Base-by-base conservation (phyloP, 257 asterid genomes). In the Solanum chmielewskii region DNA sequence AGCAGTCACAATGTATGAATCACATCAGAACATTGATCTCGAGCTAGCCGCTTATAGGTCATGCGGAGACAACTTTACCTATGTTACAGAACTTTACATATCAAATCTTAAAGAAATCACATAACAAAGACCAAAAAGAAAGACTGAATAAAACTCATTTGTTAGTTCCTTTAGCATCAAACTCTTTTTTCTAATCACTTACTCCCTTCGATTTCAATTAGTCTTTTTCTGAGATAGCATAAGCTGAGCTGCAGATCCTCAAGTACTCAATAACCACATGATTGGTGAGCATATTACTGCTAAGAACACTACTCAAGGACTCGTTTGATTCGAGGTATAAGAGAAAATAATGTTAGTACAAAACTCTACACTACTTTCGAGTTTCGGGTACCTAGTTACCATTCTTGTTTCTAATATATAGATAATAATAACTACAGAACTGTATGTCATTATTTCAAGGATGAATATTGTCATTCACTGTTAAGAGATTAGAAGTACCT, bases 401-500 rank as follows among this genome's bases (percentile, higher is more conserved):
- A 76, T 76, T 42, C 23, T 74, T 74, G 52, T 74, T 21, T 74
- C 81, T 37, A 21, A 74, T 74, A 74, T 73, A 73, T 74, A 74
- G 52, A 74, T 21, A 37, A 37, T 4, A 62, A 59, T 10, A 37
- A 74, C 29, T 74, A 20, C 49, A 37, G 18, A 21, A 78, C 42
- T 78, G 23, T 8, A 4, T 29, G 33, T 4, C n/a, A 56, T 56
- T 25, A 45, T 45, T 77, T 44, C 64, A 77, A 14, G n/a, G 15
- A 44, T 77, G 64, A 77, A 0, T 77, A n/a, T 41, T 9, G 44
- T 16, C 44, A 71, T 71, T 27, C 5, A 70, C 25, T 70, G 25
- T 70, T 31, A 27, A 27, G 23, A 47, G 37, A 49, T 75, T 37
- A 71, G 70, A 64, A 85, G 31, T 89, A 97, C 98, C 99, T 95